Evolutionary conservation across 1,139 yeast genomes (phyloP).

Genomic region (Geotrichum citri-aurantii): DNA sequence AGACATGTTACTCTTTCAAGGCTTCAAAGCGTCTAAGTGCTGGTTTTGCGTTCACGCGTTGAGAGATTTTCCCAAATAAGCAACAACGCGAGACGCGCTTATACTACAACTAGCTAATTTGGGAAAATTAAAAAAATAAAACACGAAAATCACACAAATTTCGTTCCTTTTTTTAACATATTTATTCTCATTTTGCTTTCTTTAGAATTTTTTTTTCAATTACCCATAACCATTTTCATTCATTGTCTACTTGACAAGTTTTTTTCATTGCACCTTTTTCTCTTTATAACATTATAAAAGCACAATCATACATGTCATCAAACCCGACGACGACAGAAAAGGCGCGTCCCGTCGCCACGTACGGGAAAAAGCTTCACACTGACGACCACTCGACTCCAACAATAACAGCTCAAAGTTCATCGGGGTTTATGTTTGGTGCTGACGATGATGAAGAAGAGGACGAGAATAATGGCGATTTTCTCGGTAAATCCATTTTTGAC

Average conservation of each 20-base stretch:
- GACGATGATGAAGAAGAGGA: conserved; percentile 6
- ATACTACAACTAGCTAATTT: background rate
- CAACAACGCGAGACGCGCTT: background rate
- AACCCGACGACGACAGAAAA: background rate
- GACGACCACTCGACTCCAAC: background rate
- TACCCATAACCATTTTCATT: conserved; percentile 11
- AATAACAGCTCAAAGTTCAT: background rate
- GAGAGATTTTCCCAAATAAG: background rate
- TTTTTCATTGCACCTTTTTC: background rate
- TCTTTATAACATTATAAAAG: too few relatives aligned
- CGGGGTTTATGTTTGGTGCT: background rate
- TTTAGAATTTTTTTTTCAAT: conserved; percentile 5
- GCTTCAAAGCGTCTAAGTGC: too few relatives aligned
- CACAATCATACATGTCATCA: background rate
- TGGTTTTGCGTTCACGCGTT: background rate
- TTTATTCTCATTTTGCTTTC: conserved; percentile 5
- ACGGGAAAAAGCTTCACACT: conserved; percentile 3
- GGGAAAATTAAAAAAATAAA: background rate
- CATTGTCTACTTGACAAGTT: background rate
- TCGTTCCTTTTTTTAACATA: conserved; percentile 1
- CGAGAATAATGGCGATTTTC: conserved; percentile 6
- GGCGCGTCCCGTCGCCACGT: conserved; percentile 4
- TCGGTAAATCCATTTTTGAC: conserved; percentile 1
- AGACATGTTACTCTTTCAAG: too few relatives aligned
- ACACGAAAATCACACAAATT: background rate